Percentiles rank a stretch among this genome's conserved stretches.
phyloP scores from a whole-genome alignment of 169 alveolate genomes.

The Cryptosporidium meleagridis region DNA sequence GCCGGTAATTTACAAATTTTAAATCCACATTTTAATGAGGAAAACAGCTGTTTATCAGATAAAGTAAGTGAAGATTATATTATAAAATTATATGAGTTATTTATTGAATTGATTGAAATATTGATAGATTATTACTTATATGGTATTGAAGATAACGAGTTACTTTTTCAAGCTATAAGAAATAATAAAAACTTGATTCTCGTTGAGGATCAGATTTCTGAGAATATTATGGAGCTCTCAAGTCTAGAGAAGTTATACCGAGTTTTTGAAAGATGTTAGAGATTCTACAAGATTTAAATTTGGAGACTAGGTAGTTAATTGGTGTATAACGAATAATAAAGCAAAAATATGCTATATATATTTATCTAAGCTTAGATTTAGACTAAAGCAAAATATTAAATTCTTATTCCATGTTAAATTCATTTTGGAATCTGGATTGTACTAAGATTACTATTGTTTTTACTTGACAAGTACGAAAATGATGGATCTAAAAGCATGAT shows the following conservation, averaged over 20 bases:
- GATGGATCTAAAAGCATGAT: conserved; percentile 41
- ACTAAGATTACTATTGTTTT: neutral
- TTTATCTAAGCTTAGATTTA: neutral
- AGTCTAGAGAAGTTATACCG: conserved; percentile 77
- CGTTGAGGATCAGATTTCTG: neutral
- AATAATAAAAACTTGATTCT: conserved; percentile 23
- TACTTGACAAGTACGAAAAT: neutral
- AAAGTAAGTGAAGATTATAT: neutral
- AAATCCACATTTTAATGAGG: neutral
- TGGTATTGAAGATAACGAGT: conserved; percentile 28
- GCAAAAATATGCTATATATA: neutral
- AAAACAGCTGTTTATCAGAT: neutral
- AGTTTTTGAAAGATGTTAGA: conserved; percentile 79
- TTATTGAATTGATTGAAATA: neutral
- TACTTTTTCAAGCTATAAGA: conserved; percentile 36
- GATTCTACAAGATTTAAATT: neutral
- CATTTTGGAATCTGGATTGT: conserved; percentile 5
- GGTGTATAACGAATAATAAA: neutral
- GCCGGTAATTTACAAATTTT: neutral
- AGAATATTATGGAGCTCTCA: conserved; percentile 74
- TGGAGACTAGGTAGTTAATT: too few relatives aligned
- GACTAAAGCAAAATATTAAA: neutral
- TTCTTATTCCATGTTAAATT: neutral
- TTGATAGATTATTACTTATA: conserved; percentile 27
- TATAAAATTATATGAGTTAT: neutral